Base-by-base conservation (phyloP, 306 rosid genomes). In the cucumber (Cucumis sativus) region DNA sequence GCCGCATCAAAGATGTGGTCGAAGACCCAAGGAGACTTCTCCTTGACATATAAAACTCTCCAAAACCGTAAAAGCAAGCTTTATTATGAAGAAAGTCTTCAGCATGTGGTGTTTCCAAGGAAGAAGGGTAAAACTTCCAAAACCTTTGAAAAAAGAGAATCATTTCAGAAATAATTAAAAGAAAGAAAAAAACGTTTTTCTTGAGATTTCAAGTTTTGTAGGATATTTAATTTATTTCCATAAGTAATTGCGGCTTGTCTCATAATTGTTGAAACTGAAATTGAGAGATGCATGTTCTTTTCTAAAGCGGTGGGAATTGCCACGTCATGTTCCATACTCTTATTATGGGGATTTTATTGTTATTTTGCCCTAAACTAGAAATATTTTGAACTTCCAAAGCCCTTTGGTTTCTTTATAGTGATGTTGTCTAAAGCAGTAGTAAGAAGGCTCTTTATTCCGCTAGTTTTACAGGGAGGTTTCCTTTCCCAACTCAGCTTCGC, bases 11-110 rank as follows among this genome's bases (percentile, higher is more conserved):
- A 75, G 96, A 92, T 70, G 79, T 83, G 0, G 91, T 88, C 25
- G 96, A 92, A 84, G 97, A 92, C 79, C 92, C 93, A 49, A 83
- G 92, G 37, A 90, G 91, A 84, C 96, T 88, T 82, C 89, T 92
- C 78, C 96, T 92, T 30, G 91, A 87, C 85, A 82, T 92, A 78
- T 90, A 74, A 88, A 79, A 28, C 82, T 40, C 35, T 20, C 62
- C 20, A 10, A 54, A 58, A 73, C 37, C 57, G 37, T 33, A 7
- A 41, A 20, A 51, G 37, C 57, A 20, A 51, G 37, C 57, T 28
- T 3, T 45, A 4, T 43, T 41, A 47, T 7, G 43, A 54, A 74
- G 62, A 28, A 49, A 51, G 5, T 52, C 58, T 52, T 73, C 45
- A 52, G 62, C 63, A 1, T 52, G 49, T 52, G 62, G 47, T 73